Conservation (phyloP, 257 asterid species). For the Penstemon newberryi region DNA sequence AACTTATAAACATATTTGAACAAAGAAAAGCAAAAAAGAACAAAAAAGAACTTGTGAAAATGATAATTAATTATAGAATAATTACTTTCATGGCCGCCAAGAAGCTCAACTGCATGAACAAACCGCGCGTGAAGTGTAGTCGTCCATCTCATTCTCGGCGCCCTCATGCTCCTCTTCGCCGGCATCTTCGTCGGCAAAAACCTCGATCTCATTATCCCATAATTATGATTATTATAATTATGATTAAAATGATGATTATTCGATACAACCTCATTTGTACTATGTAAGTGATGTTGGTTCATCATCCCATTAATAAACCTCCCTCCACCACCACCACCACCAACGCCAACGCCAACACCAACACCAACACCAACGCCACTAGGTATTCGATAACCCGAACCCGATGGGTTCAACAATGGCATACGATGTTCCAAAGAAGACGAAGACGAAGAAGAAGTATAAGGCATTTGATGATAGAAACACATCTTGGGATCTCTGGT, state of each 20-base stretch:
- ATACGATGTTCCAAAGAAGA: slow-evolving; percentile 37
- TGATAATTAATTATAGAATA: background rate
- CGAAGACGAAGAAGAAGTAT: slow-evolving; percentile 26
- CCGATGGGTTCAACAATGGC: slow-evolving; percentile 44
- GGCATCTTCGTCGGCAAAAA: slow-evolving; percentile 64
- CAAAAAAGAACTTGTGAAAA: no score
- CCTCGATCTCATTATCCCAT: slow-evolving; percentile 72
- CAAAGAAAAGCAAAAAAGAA: background rate
- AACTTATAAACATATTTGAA: background rate
- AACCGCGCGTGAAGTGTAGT: slow-evolving; percentile 86
- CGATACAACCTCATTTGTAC: no score
- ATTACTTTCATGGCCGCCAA: slow-evolving; percentile 97
- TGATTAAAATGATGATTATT: slow-evolving; percentile 14
- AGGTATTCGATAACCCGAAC: slow-evolving; percentile 17
- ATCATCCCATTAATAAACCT: slow-evolving; percentile 6
- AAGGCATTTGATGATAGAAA: slow-evolving; percentile 40
- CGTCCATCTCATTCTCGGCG: slow-evolving; percentile 96
- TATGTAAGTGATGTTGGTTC: slow-evolving; percentile 13
- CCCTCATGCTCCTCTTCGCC: slow-evolving; percentile 78
- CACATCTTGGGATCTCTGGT: slow-evolving; percentile 48
- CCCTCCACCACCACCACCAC: background rate
- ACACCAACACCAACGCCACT: background rate
- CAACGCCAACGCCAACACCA: background rate
- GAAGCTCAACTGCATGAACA: slow-evolving; percentile 96
- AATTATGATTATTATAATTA: slow-evolving; percentile 42